Evolutionary conservation across 2,329 filamentous ascomycete species (phyloP).

Genomic region (Gaeumannomyces tritici): DNA sequence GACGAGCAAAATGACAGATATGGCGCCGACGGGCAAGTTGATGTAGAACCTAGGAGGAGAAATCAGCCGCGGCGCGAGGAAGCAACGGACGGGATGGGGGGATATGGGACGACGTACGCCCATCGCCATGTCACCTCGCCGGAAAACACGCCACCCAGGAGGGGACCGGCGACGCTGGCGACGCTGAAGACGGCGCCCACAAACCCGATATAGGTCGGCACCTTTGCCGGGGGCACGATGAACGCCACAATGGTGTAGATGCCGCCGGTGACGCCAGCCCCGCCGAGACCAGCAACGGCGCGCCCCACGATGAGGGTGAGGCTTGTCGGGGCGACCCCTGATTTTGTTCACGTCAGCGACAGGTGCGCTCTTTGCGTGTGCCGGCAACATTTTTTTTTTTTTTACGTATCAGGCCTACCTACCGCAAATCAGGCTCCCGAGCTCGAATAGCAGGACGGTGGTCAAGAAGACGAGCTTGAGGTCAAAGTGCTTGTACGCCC

Average conservation of each 20-base stretch:
- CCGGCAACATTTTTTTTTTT: no score
- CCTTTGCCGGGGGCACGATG: constrained; percentile 25
- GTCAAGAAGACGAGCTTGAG: constrained; percentile 23
- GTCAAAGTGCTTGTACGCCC: constrained; percentile 32
- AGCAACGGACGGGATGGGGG: no score
- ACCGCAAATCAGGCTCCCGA: constrained; percentile 27
- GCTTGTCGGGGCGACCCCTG: constrained; percentile 34
- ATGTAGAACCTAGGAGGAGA: constrained; percentile 27
- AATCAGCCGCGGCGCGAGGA: no score
- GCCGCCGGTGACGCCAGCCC: constrained; percentile 38
- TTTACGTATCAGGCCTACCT: no score
- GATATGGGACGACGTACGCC: constrained; percentile 11
- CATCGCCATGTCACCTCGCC: constrained; percentile 30
- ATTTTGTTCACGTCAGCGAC: constrained; percentile 27
- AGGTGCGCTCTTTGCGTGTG: no score
- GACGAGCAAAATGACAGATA: neutral
- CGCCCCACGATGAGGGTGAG: constrained; percentile 43
- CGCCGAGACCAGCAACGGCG: constrained; percentile 40
- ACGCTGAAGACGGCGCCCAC: constrained; percentile 21
- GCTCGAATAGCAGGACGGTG: constrained; percentile 39
- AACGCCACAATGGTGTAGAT: constrained; percentile 37
- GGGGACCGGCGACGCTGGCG: constrained; percentile 32
- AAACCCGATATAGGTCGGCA: constrained; percentile 17
- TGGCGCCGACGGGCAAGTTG: constrained; percentile 29
- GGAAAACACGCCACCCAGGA: constrained; percentile 31